A percentile compares a stretch with the other conserved stretches of the same genome.
Conservation (phyloP, 371 early-diverging fungal species). For the Syncephalastrum racemosum region DNA sequence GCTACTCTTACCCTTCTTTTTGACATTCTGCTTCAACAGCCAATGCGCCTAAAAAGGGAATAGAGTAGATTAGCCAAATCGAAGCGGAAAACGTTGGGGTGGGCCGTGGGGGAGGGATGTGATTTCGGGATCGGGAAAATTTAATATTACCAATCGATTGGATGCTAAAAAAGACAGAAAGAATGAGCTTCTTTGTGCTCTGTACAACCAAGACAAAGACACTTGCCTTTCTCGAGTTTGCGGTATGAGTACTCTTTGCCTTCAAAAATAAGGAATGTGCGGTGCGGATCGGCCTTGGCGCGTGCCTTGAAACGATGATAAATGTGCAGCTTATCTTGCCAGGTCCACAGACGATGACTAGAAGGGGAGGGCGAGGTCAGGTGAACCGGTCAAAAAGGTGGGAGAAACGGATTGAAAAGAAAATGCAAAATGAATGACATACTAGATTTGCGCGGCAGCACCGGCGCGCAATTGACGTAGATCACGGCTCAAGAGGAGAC, state of each 20-base stretch:
- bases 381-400: neutral
- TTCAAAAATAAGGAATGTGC: constrained; percentile 27
- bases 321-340: constrained; percentile 23
- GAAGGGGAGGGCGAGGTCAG: neutral
- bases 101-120: no score
- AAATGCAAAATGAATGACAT: constrained; percentile 4
- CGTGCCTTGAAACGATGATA: constrained; percentile 31
- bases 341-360: constrained; percentile 26
- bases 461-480: constrained; percentile 25
- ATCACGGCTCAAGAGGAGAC: constrained; percentile 25
- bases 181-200: constrained; percentile 2
- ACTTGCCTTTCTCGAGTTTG: constrained; percentile 28
- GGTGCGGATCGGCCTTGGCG: constrained; percentile 23
- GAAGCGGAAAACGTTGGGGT: neutral
- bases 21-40: constrained; percentile 22
- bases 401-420: neutral
- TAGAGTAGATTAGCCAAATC: neutral
- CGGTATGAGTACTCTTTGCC: constrained; percentile 28
- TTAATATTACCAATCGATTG: constrained; percentile 16
- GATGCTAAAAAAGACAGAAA: constrained; percentile 12
- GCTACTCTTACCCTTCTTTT: constrained; percentile 17
- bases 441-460: constrained; percentile 23
- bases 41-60: constrained; percentile 23
- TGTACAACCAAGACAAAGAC: constrained; percentile 1
- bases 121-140: no score